Base-by-base conservation (phyloP, 257 asterid species). In the Gentiana dahurica region DNA sequence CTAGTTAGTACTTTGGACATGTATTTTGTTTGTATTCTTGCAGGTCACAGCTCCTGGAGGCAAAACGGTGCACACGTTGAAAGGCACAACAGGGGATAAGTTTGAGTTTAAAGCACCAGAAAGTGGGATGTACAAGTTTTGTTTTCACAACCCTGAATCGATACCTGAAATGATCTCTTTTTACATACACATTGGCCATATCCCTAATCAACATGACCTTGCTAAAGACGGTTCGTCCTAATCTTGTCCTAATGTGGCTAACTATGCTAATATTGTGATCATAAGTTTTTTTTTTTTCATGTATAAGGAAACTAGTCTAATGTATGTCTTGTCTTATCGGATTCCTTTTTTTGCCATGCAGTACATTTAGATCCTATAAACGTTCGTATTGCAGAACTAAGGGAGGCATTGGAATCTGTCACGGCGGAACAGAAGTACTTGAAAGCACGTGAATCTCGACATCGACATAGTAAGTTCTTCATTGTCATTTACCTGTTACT, bases 101-200 rank as follows among this genome's bases (percentile, higher is more conserved):
- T 91, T 87, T 60, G 89, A 91, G 68, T 82, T 91, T 33, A 91
- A 76, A 76, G 95, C 89, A 55, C 79, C 92, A 52, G 55, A 57
- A 62, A 75, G 62, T 59, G 98, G 98, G 68, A 84, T 91, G 95
- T 71, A 84, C 79, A 91, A 85, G 71, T 91, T 91, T 39, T 91
- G 98, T 72, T 90, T 90, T 76, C 86, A 87, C 61, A 90, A 90
- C 60, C 80, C 94, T 57, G 64, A 74, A 9, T 71, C 83, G 35
- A 49, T 77, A 32, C 94, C 96, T 7, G 95, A 87, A 75, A 60
- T 86, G 1, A 91, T 90, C 71, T 82, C 98, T 61, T 90, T 90
- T 83, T 72, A 76, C 79, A 82, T 90, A 49, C 98, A 87, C 37
- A 73, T 75, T 2, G 98, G 98, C 59, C 96, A 84, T 69, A 82